These are phyloP conservation scores for Boletus smithii DNA, from an alignment of 1,284 basidiomycete genomes.

Conservation along the genomic window DNA sequence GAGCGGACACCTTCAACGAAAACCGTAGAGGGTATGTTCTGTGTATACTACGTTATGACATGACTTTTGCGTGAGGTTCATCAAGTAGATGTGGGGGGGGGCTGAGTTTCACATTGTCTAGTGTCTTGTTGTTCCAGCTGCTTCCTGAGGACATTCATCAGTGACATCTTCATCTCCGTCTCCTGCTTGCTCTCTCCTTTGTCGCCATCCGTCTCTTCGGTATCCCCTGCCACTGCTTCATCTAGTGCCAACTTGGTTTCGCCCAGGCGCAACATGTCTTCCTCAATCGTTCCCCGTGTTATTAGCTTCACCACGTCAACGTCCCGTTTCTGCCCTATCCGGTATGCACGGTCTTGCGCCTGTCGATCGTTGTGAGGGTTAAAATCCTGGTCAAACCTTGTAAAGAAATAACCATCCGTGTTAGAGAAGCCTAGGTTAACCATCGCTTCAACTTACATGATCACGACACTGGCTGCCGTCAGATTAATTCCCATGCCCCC, in stretches of 20 bases:
- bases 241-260: slow-evolving; percentile 89
- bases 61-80: slow-evolving; percentile 6
- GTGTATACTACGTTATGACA: slow-evolving; percentile 25
- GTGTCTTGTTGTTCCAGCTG: slow-evolving; percentile 47
- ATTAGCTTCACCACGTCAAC: slow-evolving; percentile 95
- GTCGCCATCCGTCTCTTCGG: slow-evolving; percentile 49
- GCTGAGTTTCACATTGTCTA: slow-evolving; percentile 6
- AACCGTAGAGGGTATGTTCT: slow-evolving; percentile 21
- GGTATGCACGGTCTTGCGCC: slow-evolving; percentile 95
- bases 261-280: slow-evolving; percentile 90
- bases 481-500: slow-evolving; percentile 92
- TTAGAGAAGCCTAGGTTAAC: not conserved
- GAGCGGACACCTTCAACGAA: slow-evolving; percentile 15
- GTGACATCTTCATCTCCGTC: slow-evolving; percentile 74
- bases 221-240: slow-evolving; percentile 84
- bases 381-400: slow-evolving; percentile 95
- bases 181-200: slow-evolving; percentile 65
- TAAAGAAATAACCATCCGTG: slow-evolving; percentile 1
- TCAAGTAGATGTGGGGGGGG: slow-evolving; percentile 3
- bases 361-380: slow-evolving; percentile 93
- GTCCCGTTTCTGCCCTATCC: slow-evolving; percentile 92
- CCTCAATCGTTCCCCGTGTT: slow-evolving; percentile 90
- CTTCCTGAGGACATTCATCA: slow-evolving; percentile 77
- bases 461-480: slow-evolving; percentile 89
- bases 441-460: slow-evolving; percentile 55